Conservation (phyloP, 257 asterid genomes). For the Salvia hispanica region DNA sequence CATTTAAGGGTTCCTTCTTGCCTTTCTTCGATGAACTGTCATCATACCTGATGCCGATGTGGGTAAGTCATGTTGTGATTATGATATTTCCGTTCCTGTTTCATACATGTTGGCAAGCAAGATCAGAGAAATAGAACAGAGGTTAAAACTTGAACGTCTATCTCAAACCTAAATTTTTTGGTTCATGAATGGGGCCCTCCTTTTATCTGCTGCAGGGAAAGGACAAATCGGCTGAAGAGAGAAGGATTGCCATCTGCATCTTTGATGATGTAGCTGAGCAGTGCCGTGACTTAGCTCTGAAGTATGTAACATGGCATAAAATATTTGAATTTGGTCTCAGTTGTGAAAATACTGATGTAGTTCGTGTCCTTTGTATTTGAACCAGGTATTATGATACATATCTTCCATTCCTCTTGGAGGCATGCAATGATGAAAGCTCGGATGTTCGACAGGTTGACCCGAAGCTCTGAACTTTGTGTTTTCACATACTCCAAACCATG, state of each 20-base stretch:
- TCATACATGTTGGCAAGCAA: slow-evolving; percentile 8
- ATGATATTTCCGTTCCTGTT: background rate
- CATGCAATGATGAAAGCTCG: slow-evolving; percentile 88
- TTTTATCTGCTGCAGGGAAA: slow-evolving; percentile 61
- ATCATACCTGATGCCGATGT: slow-evolving; percentile 93
- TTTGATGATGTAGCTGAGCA: slow-evolving; percentile 99
- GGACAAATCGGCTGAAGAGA: slow-evolving; percentile 93
- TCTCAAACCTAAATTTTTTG: slow-evolving; percentile 2
- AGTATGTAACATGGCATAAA: slow-evolving; percentile 43
- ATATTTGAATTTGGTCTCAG: slow-evolving; percentile 20
- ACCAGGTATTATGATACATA: slow-evolving; percentile 84
- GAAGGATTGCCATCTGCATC: slow-evolving; percentile 96
- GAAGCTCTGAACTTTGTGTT: slow-evolving; percentile 6
- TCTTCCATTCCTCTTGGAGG: slow-evolving; percentile 97
- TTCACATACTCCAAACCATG: slow-evolving; percentile 16
- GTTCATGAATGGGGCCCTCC: too few species aligned
- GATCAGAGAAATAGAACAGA: background rate
- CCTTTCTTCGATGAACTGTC: slow-evolving; percentile 93
- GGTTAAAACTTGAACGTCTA: background rate
- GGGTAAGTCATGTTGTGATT: slow-evolving; percentile 60
- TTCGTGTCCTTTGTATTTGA: slow-evolving; percentile 13
- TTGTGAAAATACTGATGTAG: slow-evolving; percentile 16
- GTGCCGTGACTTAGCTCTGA: slow-evolving; percentile 83
- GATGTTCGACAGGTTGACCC: slow-evolving; percentile 86
- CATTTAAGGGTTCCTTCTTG: slow-evolving; percentile 85